A percentile compares a stretch with the other conserved stretches of the same genome.
Evolutionary conservation across 148 eudicot species (phyloP).

Genomic region (Vaccinium myrtillus): DNA sequence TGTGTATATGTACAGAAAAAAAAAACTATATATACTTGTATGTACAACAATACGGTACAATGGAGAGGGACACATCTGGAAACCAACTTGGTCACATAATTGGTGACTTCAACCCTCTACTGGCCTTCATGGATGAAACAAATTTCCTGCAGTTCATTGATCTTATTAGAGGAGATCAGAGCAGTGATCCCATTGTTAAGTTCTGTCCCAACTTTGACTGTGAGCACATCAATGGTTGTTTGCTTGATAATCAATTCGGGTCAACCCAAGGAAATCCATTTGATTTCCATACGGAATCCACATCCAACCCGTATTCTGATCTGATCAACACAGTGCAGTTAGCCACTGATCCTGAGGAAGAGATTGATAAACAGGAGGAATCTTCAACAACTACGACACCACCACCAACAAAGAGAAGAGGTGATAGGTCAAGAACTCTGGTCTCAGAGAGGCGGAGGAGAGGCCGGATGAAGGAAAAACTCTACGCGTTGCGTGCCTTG

Average conservation of each 20-base stretch:
- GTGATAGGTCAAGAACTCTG: conserved; percentile 71
- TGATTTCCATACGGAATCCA: not conserved
- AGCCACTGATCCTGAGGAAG: not conserved
- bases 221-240: conserved; percentile 27
- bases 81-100: not conserved
- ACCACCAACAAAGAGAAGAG: conserved; percentile 31
- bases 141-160: conserved; percentile 35
- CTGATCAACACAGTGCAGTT: not conserved
- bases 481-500: conserved; percentile 78
- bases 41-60: not conserved
- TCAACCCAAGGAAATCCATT: conserved; percentile 1
- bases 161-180: conserved; percentile 27
- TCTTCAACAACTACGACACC: conserved; percentile 25
- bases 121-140: conserved; percentile 24
- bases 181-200: conserved; percentile 17
- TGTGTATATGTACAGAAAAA: not conserved
- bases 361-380: conserved; percentile 20
- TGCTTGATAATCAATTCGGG: conserved; percentile 19
- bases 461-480: conserved; percentile 92
- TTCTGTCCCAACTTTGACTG: conserved; percentile 26
- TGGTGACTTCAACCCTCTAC: conserved; percentile 15
- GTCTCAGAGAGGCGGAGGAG: conserved; percentile 76
- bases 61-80: conserved; percentile 21
- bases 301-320: conserved; percentile 12
- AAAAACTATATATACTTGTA: not conserved